Evolutionary conservation across 495 filamentous ascomycete species (phyloP), one percentile per base, ranked within the genome.

Genomic region (Hyaloscypha hepaticicola): DNA sequence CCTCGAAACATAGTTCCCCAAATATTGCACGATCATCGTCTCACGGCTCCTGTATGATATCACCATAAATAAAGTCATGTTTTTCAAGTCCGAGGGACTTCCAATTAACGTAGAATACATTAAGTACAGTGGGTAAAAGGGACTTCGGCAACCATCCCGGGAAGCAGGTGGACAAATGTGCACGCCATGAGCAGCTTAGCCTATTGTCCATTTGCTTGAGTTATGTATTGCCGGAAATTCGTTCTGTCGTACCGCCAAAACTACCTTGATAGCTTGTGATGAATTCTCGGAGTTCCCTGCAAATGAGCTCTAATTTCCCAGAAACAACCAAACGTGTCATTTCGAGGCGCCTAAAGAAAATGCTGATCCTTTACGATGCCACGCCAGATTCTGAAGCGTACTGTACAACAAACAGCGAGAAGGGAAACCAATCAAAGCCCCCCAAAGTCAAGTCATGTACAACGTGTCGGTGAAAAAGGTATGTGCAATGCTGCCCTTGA

Each of bases 41-140:
- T 4, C 38, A 45, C 38, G 38, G 11, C 16, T 45, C 0, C 4
- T 16, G 6, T 14, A 6, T 33, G 31, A 33, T 33, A 12, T 33
- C 31, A 33, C 6, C 12, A 33, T 33, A 33, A 33, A 33, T 33
- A 33, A 6, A 45, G 19, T 14, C 11, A 16, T 16, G 19, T 45
- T 4, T n/a, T 14, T 45, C 11, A 19, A 16, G 12, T 45, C 19
- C 16, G 38, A 45, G 16, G 19, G 9, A 45, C 38, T 68, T 66
- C 33, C 58, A 66, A 69, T 69, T 69, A 69, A n/a, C 67, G 63
- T 66, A 63, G 63, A 66, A 69, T 69, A 69, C 67, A 69, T 69
- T 69, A 69, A 64, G 33, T 64, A 66, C 64, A 62, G 22, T 4
- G 19, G 38, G 38, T 45, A 45, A 16, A 53, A 31, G 49, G 21